Percentiles rank a stretch among this genome's conserved stretches.
Conservation (phyloP, 441 rosid species). For the Pelargonium exstipulatum region DNA sequence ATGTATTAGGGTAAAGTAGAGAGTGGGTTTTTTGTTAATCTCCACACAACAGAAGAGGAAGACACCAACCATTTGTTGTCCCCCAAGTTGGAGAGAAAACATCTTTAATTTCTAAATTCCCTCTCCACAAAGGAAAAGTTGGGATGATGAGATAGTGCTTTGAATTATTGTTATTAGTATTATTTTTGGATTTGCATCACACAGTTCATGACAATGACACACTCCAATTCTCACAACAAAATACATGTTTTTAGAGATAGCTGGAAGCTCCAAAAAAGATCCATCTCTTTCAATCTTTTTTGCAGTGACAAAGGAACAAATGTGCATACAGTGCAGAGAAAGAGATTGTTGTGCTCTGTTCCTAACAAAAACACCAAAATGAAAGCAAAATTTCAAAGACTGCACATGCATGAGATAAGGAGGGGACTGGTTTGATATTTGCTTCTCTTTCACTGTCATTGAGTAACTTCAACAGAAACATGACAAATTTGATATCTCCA, state of each 20-base stretch:
- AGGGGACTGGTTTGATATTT: neutral
- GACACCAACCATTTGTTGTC: slow-evolving; percentile 33
- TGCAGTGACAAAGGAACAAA: neutral
- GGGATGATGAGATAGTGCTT: slow-evolving; percentile 16
- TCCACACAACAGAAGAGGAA: slow-evolving; percentile 13
- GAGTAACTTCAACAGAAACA: slow-evolving; percentile 12
- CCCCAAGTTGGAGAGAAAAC: slow-evolving; percentile 25
- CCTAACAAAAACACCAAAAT: neutral
- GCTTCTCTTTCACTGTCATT: neutral
- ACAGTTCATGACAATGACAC: slow-evolving; percentile 1
- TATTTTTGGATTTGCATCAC: slow-evolving; percentile 10
- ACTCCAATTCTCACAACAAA: slow-evolving; percentile 8
- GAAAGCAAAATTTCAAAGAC: slow-evolving; percentile 17
- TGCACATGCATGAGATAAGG: slow-evolving; percentile 13
- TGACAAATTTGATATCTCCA: slow-evolving; percentile 9
- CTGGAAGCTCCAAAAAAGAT: slow-evolving; percentile 14
- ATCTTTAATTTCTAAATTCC: slow-evolving; percentile 19
- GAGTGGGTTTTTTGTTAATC: slow-evolving; percentile 22
- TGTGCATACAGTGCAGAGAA: neutral
- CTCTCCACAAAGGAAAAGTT: slow-evolving; percentile 19
- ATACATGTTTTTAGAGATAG: neutral
- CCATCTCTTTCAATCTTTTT: slow-evolving; percentile 7
- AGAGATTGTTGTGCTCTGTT: neutral
- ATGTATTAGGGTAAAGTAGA: neutral
- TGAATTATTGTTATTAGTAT: slow-evolving; percentile 13